Evolutionary conservation across 1,284 basidiomycete species (phyloP).

Genomic region (Abortiporus biennis): DNA sequence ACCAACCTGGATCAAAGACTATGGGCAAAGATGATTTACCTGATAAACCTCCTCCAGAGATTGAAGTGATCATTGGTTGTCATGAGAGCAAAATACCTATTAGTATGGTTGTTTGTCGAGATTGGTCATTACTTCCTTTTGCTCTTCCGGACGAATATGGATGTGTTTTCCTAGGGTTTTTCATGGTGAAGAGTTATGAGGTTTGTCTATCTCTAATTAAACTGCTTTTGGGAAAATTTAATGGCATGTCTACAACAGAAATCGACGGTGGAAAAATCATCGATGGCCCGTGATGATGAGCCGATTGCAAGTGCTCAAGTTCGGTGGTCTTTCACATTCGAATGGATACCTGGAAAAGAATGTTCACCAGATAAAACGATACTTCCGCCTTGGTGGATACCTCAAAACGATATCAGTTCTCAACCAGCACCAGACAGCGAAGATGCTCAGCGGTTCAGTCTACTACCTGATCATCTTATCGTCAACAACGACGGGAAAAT

Average conservation of each 20-base stretch:
- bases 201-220: too few species aligned
- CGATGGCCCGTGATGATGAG: too few species aligned
- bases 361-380: too few species aligned
- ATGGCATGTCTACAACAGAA: too few species aligned
- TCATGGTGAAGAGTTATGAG: conserved; percentile 6
- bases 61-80: conserved; percentile 10
- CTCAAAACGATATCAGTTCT: background rate
- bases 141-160: conserved; percentile 5
- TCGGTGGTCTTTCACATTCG: conserved; percentile 10
- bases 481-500: conserved; percentile 1
- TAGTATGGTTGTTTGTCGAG: conserved; percentile 8
- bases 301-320: too few species aligned
- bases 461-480: conserved; percentile 29
- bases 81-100: conserved; percentile 9
- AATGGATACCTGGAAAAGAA: conserved; percentile 13
- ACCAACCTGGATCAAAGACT: too few species aligned
- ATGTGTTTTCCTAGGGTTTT: conserved; percentile 12
- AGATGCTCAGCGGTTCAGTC: conserved; percentile 20
- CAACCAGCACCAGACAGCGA: conserved; percentile 1
- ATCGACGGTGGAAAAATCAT: too few species aligned
- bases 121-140: conserved; percentile 10
- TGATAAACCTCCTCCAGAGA: conserved; percentile 9
- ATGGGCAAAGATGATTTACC: too few species aligned
- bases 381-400: conserved; percentile 13
- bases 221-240: too few species aligned